Base-by-base conservation (phyloP, 1,284 basidiomycete genomes). In the Pulchroboletus neoregius region DNA sequence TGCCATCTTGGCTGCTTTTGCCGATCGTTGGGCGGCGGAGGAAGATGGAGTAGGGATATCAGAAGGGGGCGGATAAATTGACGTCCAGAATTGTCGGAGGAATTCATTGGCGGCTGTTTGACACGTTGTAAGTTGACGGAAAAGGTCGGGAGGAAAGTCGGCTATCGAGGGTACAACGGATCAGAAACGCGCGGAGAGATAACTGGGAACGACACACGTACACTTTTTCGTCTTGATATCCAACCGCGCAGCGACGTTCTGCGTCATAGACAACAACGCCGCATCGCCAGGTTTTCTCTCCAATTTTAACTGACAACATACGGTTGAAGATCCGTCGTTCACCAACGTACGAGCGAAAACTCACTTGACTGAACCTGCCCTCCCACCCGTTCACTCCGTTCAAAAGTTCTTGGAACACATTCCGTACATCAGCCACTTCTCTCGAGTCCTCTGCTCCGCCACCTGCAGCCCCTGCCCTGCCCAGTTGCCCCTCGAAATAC, bases 31-130 rank as follows among this genome's bases (percentile, higher is more conserved):
- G 3, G 78, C 74, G 9, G 79, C 72, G 1, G 80, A 80, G 6
- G 49, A 27, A 6, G 70, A 65, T 2, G 77, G 60, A 0, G 73
- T 71, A 51, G 75, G 75, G 13, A 75, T 61, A 27, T 90, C 84
- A 15, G 75, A 72, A 0, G 78, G 68, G 2, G 87, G 79, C 1
- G 94, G 94, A 47, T 94, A 87, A 41, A 91, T 79, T 1, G 92
- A 80, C 9, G 86, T 78, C 94, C 94, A 99, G 63, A 94, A 98
- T 63, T 98, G 95, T 9, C 95, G 82, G 9, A 99, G 74, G 65
- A 98, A 97, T 67, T 99, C 95, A 56, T 91, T 94, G 2, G 94
- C 87, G 1, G 94, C 87, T 0, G 91, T 93, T 61, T 97, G 93
- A 57, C 90, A 89, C 0, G 89, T 88, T 8, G 82, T 81, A 77